Evolutionary conservation across 169 alveolate genomes (phyloP), one percentile per base, ranked within the genome.

Genomic region (Cryptosporidium parvum): DNA sequence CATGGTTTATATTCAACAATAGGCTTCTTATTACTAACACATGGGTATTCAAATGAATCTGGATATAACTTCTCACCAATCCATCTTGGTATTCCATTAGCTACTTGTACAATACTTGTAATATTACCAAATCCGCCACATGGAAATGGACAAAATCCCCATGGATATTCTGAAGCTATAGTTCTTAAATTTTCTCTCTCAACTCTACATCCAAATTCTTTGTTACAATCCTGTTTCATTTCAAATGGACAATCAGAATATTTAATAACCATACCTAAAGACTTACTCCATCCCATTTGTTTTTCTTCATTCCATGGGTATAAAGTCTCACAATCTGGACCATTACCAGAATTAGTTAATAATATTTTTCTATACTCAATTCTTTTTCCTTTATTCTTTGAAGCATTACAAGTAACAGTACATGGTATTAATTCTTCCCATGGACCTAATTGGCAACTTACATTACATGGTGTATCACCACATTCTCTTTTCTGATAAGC

Each of bases 141-240:
- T 16, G 89, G 89, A 26, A 80, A 80, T 29, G 89, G 89, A 59
- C 89, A 80, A 80, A 26, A 65, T 33, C 89, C 89, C 89, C 89
- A 80, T 35, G 89, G 89, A 80, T 80, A 80, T n/a, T 80, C 75
- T n/a, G 89, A 80, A 18, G 89, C 80, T 29, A 80, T 80, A 23
- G 89, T 80, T 62, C 89, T 80, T 29, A 80, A 62, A 80, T 80
- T 80, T 31, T 80, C 89, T 65, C 68, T 61, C 18, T 80, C 89
- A 1, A 80, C 89, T 80, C 89, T 80, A 29, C 89, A 80, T 12
- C 89, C 89, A 80, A 80, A 35, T 14, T 80, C 69, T 23, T 80
- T 26, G 8, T 39, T 67, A 23, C 89, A 80, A n/a, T 65, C 68
- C 45, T 65, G 48, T 42, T 56, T 39, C 73, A 62, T 62, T 39